Percentiles rank a stretch among this genome's conserved stretches.
These are phyloP conservation scores for Allodekkera sacchari DNA, from an alignment of 805 yeast species.

Conservation along the genomic window DNA sequence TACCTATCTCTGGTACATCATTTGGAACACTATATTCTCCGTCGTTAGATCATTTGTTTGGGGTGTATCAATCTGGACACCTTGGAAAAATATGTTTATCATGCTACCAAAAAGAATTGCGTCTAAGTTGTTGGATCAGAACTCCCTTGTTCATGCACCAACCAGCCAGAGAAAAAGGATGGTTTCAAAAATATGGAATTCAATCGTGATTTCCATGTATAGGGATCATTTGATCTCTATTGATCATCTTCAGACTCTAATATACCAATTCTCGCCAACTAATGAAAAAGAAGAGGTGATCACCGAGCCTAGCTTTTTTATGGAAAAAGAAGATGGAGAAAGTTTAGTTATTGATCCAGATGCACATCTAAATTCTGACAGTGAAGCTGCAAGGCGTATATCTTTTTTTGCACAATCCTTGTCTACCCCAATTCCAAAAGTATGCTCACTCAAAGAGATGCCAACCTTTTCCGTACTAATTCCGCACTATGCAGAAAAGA, in stretches of 20 bases:
- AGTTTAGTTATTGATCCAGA: conserved; percentile 30
- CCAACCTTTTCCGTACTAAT: conserved; percentile 77
- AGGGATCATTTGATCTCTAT: conserved; percentile 69
- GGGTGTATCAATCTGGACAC: conserved; percentile 82
- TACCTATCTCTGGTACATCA: conserved; percentile 79
- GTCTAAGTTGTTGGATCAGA: conserved; percentile 54
- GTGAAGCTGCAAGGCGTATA: conserved; percentile 77
- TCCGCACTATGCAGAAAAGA: conserved; percentile 84
- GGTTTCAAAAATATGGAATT: conserved; percentile 74
- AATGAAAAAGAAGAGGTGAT: conserved; percentile 33
- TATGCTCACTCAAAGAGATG: conserved; percentile 57
- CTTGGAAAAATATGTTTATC: conserved; percentile 77
- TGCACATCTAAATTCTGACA: conserved; percentile 49
- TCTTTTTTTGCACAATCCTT: conserved; percentile 87
- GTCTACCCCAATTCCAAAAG: conserved; percentile 77
- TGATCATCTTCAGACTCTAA: conserved; percentile 60
- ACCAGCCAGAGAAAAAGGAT: conserved; percentile 39
- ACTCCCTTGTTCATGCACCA: conserved; percentile 22
- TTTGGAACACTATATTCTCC: conserved; percentile 70
- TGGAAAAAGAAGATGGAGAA: conserved; percentile 69
- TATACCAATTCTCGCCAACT: conserved; percentile 42
- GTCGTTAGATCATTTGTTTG: conserved; percentile 56
- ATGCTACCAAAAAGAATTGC: conserved; percentile 69
- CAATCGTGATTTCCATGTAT: conserved; percentile 75
- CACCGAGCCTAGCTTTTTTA: conserved; percentile 70